Evolutionary conservation across 768 basidiomycete species (phyloP).

Genomic region (Lentinula guzmanii): DNA sequence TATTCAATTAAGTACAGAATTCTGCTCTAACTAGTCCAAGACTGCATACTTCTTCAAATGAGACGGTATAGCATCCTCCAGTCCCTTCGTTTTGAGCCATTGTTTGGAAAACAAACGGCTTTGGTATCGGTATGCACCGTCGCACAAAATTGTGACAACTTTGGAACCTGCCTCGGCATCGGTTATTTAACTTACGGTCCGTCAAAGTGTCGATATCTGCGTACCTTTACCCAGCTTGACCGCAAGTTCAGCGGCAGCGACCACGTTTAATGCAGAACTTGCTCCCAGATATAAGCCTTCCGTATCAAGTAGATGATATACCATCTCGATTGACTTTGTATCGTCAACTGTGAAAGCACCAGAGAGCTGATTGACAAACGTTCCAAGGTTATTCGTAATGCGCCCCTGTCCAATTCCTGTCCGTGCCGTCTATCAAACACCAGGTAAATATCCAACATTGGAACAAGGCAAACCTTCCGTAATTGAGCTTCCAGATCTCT

Average conservation of each 20-base stretch:
- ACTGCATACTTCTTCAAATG: slow-evolving; percentile 88
- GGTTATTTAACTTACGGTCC: background rate
- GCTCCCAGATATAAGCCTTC: slow-evolving; percentile 96
- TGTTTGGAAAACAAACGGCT: slow-evolving; percentile 90
- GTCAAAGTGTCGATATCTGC: background rate
- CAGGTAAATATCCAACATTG: background rate
- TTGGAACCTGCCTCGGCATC: slow-evolving; percentile 52
- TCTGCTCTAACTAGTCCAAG: slow-evolving; percentile 46
- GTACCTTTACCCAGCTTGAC: slow-evolving; percentile 77
- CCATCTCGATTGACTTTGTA: slow-evolving; percentile 84
- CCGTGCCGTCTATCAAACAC: slow-evolving; percentile 1
- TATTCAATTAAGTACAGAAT: background rate
- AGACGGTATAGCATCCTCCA: slow-evolving; percentile 74
- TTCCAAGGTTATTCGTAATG: slow-evolving; percentile 84
- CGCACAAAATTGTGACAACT: slow-evolving; percentile 85
- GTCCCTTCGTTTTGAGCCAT: slow-evolving; percentile 81
- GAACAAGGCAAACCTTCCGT: slow-evolving; percentile 64
- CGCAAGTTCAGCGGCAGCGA: slow-evolving; percentile 87
- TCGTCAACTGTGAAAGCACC: slow-evolving; percentile 88
- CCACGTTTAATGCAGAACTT: slow-evolving; percentile 90
- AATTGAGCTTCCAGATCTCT: slow-evolving; percentile 81
- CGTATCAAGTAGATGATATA: slow-evolving; percentile 86
- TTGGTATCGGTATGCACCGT: slow-evolving; percentile 97
- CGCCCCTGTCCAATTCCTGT: slow-evolving; percentile 96
- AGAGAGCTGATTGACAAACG: slow-evolving; percentile 69